Base-by-base conservation (phyloP, 352 stramenopile species). In the Globisporangium nunn region DNA sequence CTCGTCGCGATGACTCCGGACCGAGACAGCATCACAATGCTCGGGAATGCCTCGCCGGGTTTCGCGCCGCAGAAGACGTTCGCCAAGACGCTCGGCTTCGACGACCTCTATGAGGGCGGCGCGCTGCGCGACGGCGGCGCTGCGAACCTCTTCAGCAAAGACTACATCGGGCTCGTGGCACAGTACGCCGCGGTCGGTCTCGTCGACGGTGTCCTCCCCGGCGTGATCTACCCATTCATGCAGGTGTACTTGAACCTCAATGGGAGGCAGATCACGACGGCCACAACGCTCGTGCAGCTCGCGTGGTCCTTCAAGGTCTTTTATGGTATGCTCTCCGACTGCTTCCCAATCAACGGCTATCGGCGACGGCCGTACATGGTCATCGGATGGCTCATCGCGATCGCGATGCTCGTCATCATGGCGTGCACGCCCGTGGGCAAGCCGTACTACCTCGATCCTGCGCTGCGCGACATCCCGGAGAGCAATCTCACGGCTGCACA, bases 221-320 rank as follows among this genome's bases (percentile, higher is more conserved):
- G 40, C 6, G 40, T 54, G 17, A 53, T 70, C 43, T 64, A 69
- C 49, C 63, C 63, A 18, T 69, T 70, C 48, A 66, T 83, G 51
- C 66, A 72, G 47, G 41, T 48, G 28, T 80, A 81, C 51, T 55
- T 79, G 8, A 74, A 73, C 40, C 57, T 58, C 33, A 69, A 62
- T 23, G 70, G 70, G 18, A 56, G 68, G 48, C 60, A 72, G 54
- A 62, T 67, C 39, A 70, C 70, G 11, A 72, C 72, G 6, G 66
- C 66, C 3, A 64, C 67, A 12, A 68, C 70, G 14, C 49, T 82
- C 31, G 62, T 85, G 23, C 67, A 63, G 40, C 68, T 85, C 41
- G 64, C 72, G 15, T 75, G 70, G 61, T 77, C 65, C 50, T 77
- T 81, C 56, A 85, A 85, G 61, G 67, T 85, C 30, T 83, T 85